A percentile compares a stretch with the other conserved stretches of the same genome.
These are phyloP conservation scores for Sclerotinia trifoliorum DNA, from an alignment of 2,329 filamentous ascomycete genomes.

Conservation along the genomic window DNA sequence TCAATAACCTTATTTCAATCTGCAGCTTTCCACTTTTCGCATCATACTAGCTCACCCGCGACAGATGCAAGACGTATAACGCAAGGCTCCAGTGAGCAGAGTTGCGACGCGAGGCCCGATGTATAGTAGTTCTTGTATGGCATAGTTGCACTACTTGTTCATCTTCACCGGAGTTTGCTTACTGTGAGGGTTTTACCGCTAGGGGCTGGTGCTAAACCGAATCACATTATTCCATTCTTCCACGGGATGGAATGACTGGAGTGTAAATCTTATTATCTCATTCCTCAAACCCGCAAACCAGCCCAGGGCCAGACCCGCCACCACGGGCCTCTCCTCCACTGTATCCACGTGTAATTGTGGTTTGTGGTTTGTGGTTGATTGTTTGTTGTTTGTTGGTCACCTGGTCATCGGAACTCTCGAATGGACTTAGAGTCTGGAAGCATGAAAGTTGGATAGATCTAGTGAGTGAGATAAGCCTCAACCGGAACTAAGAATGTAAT, in stretches of 20 bases:
- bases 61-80: too few relatives aligned
- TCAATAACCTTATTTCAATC: background rate
- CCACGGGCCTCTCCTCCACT: background rate
- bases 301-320: background rate
- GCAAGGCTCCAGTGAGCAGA: background rate
- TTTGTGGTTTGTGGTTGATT: too few relatives aligned
- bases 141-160: background rate
- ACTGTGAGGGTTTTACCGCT: background rate
- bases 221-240: background rate
- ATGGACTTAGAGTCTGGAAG: too few relatives aligned
- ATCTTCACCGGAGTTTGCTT: background rate
- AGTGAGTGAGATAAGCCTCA: too few relatives aligned
- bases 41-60: background rate
- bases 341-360: background rate
- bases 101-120: background rate
- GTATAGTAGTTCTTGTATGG: background rate
- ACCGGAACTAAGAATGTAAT: too few relatives aligned
- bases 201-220: background rate
- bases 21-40: too few relatives aligned
- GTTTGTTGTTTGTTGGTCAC: too few relatives aligned
- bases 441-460: too few relatives aligned
- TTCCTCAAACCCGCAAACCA: background rate
- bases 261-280: background rate
- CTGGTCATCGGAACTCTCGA: too few relatives aligned
- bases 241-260: background rate